Evolutionary conservation across 768 basidiomycete species (phyloP), one percentile per base, ranked within the genome.

Genomic region (Podaxis sp.): DNA sequence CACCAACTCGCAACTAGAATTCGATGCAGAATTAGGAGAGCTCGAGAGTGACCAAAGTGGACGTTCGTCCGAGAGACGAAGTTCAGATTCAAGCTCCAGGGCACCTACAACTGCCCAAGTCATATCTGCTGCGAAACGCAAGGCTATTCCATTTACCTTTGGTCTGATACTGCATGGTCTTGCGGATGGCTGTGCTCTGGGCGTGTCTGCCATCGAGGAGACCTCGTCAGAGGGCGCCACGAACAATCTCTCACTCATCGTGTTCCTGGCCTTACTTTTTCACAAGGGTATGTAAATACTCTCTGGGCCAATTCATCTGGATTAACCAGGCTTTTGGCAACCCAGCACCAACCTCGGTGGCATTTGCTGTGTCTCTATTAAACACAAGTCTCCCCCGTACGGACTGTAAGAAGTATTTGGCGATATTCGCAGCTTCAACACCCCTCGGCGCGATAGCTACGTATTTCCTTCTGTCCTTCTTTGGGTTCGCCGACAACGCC

Each of bases 151-250:
- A 40, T 81, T 96, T 40, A 93, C 95, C 0, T 74, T 98, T 8
- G 97, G 96, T 1, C 78, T 99, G 50, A 82, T 93, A 26, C 84
- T 95, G 26, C 96, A 99, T 70, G 91, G 88, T 1, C 80, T 95
- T 53, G 91, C 95, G 0, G 97, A 99, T 73, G 96, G 97, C 3
- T 87, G 97, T 62, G 94, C 93, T 2, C 78, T 99, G 41, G 97
- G 96, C 24, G 90, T 95, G 20, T 89, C 91, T 2, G 81, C 84
- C 12, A 75, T 88, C 40, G 73, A 73, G 2, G 63, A 69, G 56
- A 63, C 66, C 10, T 69, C 71, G 20, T 62, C 74, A 0, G 77
- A 70, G 10, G 71, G 66, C 61, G 74, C 13, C 20, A 17, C 78
- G 17, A 78, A 77, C 24, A 80, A 78, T 38, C 71, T 98, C 36